Evolutionary conservation across 768 basidiomycete species (phyloP), one percentile per base, ranked within the genome.

Genomic region (Clitopilus hobsonii): DNA sequence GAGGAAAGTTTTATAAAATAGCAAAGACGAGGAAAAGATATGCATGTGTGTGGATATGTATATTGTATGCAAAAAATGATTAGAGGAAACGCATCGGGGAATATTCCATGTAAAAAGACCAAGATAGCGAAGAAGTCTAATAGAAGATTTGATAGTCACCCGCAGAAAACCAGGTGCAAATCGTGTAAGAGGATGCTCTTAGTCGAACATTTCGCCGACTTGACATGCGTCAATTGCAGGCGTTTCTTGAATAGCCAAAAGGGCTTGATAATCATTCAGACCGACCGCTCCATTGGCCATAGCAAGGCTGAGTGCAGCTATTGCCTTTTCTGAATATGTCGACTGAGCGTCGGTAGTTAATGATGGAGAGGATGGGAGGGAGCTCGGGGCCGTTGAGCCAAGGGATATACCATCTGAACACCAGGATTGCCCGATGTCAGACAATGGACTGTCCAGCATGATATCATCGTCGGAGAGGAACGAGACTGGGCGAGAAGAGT

Each of bases 281-380:
- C 82, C 76, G 5, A 80, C 83, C 8, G 84, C 84, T 38, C 84
- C 85, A 56, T 79, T 85, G 11, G 85, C 84, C 70, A 86, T 75
- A 16, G 82, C 83, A 2, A 86, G 67, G 27, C 72, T 74, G 26
- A 86, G 73, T 16, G 81, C 82, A 16, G 83, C 83, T 50, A 86
- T 73, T 14, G 80, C 81, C 61, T 83, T 85, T 59, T 86, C 84
- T 18, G 81, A 70, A 27, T 18, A n/a, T 10, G 49, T 28, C 5
- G 49, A 26, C 7, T 53, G 30, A 49, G 30, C 57, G 51, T 38
- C 11, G 23, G 8, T 63, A 58, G 22, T 3, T 18, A 62, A 62
- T 6, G 54, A 60, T n/a, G 57, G 54, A n/a, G 67, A 63, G 6
- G 69, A 59, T 5, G 67, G 57, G 25, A 77, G 69, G 28, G 77